phyloP scores from a whole-genome alignment of 768 basidiomycete species.

The Suillus hirtellus region DNA sequence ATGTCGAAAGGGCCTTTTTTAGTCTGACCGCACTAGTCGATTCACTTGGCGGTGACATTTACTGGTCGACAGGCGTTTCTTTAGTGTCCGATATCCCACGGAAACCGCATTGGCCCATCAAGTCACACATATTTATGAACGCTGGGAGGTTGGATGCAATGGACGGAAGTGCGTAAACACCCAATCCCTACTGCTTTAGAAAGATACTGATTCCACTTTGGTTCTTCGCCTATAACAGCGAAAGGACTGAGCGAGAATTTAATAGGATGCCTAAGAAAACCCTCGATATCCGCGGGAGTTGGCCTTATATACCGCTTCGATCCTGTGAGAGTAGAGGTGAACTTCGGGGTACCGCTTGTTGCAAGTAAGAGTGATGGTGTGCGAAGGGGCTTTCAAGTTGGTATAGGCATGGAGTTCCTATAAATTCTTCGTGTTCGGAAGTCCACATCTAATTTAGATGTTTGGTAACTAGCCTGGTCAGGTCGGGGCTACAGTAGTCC shows the following conservation, averaged over 20 bases:
- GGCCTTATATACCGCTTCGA: slow-evolving; percentile 85
- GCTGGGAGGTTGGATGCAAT: slow-evolving; percentile 71
- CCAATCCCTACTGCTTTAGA: slow-evolving; percentile 5
- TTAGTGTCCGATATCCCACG: slow-evolving; percentile 72
- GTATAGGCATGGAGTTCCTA: slow-evolving; percentile 79
- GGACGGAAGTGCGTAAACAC: slow-evolving; percentile 48
- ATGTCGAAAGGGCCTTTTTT: background rate
- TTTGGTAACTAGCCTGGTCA: no score
- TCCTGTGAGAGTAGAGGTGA: slow-evolving; percentile 83
- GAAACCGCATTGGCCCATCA: slow-evolving; percentile 83
- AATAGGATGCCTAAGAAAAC: slow-evolving; percentile 42
- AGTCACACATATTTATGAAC: slow-evolving; percentile 79
- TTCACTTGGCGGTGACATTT: slow-evolving; percentile 80
- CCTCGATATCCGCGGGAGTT: slow-evolving; percentile 78
- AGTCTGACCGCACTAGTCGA: slow-evolving; percentile 52
- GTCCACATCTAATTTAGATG: no score
- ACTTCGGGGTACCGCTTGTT: slow-evolving; percentile 82
- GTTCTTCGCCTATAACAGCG: slow-evolving; percentile 25
- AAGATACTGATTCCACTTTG: slow-evolving; percentile 16
- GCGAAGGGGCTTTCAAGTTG: slow-evolving; percentile 75
- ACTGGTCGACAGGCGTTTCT: slow-evolving; percentile 77
- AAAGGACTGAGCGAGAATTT: slow-evolving; percentile 42
- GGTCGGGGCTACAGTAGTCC: no score
- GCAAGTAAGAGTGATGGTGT: slow-evolving; percentile 64
- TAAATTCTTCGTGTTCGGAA: no score